These are phyloP conservation scores for Pythium oligandrum DNA, from an alignment of 352 stramenopile genomes.

Conservation along the genomic window DNA sequence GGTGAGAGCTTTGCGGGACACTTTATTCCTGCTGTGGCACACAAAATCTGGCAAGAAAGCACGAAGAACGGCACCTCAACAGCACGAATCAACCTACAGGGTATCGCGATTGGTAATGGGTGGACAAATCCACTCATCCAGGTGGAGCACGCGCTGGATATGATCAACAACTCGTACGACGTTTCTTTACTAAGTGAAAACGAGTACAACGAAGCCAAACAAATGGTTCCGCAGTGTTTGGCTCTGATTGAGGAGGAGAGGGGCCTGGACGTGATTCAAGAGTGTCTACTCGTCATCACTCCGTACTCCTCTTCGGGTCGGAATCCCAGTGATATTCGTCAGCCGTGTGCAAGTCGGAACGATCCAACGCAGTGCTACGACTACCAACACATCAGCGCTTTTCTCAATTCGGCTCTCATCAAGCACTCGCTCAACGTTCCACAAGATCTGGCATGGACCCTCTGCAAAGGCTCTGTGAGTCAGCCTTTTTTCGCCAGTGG, in stretches of 20 bases:
- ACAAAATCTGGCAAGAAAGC: constrained; percentile 52
- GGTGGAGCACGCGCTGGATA: constrained; percentile 44
- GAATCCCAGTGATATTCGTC: constrained; percentile 75
- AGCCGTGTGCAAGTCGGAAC: constrained; percentile 37
- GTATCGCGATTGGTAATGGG: constrained; percentile 59
- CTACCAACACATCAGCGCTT: constrained; percentile 12
- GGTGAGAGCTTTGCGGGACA: constrained; percentile 70
- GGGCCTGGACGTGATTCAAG: not conserved
- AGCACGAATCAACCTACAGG: constrained; percentile 37
- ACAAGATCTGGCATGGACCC: not conserved
- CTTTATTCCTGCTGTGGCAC: constrained; percentile 49
- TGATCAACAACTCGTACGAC: constrained; percentile 70
- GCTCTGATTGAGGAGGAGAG: not conserved
- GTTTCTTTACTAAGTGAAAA: constrained; percentile 40
- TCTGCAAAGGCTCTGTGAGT: constrained; percentile 50
- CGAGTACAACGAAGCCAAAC: constrained; percentile 30
- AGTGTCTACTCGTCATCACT: constrained; percentile 19
- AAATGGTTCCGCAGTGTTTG: constrained; percentile 25
- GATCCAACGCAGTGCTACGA: constrained; percentile 49
- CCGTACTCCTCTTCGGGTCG: constrained; percentile 42
- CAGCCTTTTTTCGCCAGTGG: constrained; percentile 53
- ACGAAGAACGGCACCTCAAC: not conserved
- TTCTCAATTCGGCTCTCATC: constrained; percentile 10
- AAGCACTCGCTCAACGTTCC: not conserved
- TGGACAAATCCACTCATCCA: constrained; percentile 44